Evolutionary conservation across 1,139 yeast genomes (phyloP), one percentile per base, ranked within the genome.

Genomic region (Yamadazyma atlantica): DNA sequence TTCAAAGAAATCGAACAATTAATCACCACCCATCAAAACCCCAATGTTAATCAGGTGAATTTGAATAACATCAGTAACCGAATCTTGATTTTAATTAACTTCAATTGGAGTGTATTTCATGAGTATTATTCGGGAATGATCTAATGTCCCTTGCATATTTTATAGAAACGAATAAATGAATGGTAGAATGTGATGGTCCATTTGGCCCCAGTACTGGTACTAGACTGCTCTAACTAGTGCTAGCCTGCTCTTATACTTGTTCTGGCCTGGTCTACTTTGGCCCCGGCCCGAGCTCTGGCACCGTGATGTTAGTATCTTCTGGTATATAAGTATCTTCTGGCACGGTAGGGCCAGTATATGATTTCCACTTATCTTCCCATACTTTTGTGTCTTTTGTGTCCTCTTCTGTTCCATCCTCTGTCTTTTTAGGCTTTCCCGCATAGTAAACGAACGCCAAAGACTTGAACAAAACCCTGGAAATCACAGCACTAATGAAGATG

Each of bases 61-160:
- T 60, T 78, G 47, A 61, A 64, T 38, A 69, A 69, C 40, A 71
- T 81, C 37, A 71, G 78, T 22, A 66, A 66, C 39, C 65, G 84
- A 48, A 66, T 82, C 40, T 66, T 78, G 25, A 77, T 82, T 12
- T 64, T 84, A 45, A 75, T 75, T 35, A 80, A 78, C 41, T 83
- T 84, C 64, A 89, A 84, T 59, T 81, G 86, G 84, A 77, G 69
- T 44, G 89, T 83, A n/a, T 82, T 82, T 60, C 83, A 82, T 17
- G 67, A 62, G 28, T 73, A 75, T 56, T 79, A 79, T 44, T 18
- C 12, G 24, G 23, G 23, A 16, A 23, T 23, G 26, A 23, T n/a
- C 26, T 23, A 7, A 23, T 23, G 26, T n/a, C 12, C 12, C 11
- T 23, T 23, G 26, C 26, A 23, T 23, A 23, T 19, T 23, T 28